Base-by-base conservation (phyloP, 2,329 filamentous ascomycete species). In the Aspergillus tanneri region DNA sequence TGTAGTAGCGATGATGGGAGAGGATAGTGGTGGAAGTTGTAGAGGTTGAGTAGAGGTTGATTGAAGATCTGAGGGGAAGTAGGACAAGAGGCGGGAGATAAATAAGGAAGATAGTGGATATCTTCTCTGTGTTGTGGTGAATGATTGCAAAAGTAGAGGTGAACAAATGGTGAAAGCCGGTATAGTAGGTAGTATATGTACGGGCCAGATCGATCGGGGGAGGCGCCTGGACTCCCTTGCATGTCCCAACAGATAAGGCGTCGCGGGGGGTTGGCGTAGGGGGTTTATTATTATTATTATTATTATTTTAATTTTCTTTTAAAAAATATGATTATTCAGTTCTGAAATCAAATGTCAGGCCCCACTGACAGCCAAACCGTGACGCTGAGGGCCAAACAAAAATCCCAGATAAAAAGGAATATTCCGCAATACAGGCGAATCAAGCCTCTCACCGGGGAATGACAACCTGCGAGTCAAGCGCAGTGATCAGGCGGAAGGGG, bases 221-320 rank as follows among this genome's bases (percentile, higher is more conserved):
- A 44, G 34, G 50, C 32, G 54, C 51, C 54, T 58, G 53, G 57
- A 59, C 57, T 59, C 56, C 57, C 57, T 60, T 60, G 57, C 57
- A 57, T 55, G 25, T 53, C 50, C 57, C 55, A 59, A 55, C 53
- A 50, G 57, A 58, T 59, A 56, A 59, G 57, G 57, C 55, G 53
- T 49, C 47, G 54, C 45, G 55, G 55, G 51, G 49, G 52, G 51
- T 37, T 46, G 48, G 48, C 44, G 39, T 41, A 14, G 36, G 34
- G 28, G 28, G 41, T 40, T 42, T 42, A 35, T 44, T 48, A 44
- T 40, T 43, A 45, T 37, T 42, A 32, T 40, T 47, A 18, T 47
- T 49, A 40, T 47, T 46, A 34, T 40, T 46, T 28, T 36, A 8
- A 11, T 50, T 44, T 45, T 42, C 36, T 32, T 23, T 41, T 28